Evolutionary conservation across 257 asterid genomes (phyloP).

Genomic region (Solanum microdontum): DNA sequence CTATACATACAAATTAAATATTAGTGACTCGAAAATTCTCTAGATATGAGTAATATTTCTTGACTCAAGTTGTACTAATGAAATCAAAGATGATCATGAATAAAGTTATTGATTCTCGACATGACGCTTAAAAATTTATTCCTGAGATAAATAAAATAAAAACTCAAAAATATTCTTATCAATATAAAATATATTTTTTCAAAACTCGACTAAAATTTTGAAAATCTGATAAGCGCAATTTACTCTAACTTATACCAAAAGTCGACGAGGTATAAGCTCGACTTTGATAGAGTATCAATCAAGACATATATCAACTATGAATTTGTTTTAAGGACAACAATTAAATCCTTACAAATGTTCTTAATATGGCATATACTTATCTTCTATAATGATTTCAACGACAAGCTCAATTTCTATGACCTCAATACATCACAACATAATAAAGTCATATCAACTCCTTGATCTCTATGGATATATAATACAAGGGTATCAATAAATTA

Average conservation of each 20-base stretch:
- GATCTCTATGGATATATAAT: neutral
- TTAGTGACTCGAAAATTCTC: too few relatives aligned
- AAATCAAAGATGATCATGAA: neutral
- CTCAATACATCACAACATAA: neutral
- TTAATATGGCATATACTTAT: neutral
- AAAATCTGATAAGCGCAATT: too few relatives aligned
- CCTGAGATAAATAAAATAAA: too few relatives aligned
- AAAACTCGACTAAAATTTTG: too few relatives aligned
- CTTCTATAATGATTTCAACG: neutral
- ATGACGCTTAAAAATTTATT: neutral
- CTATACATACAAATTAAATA: too few relatives aligned
- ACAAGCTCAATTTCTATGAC: neutral
- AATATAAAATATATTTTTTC: neutral
- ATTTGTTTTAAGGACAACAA: neutral
- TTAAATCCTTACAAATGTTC: too few relatives aligned
- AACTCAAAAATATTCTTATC: neutral
- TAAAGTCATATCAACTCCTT: neutral
- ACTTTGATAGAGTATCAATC: neutral
- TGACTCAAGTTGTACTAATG: neutral
- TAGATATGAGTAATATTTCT: neutral
- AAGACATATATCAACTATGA: neutral
- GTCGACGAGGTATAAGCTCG: neutral
- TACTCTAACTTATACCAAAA: too few relatives aligned
- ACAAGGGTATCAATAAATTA: too few relatives aligned
- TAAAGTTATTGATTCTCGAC: too few relatives aligned